Conservation (phyloP, 1,139 yeast genomes). For the Pichia sp. region DNA sequence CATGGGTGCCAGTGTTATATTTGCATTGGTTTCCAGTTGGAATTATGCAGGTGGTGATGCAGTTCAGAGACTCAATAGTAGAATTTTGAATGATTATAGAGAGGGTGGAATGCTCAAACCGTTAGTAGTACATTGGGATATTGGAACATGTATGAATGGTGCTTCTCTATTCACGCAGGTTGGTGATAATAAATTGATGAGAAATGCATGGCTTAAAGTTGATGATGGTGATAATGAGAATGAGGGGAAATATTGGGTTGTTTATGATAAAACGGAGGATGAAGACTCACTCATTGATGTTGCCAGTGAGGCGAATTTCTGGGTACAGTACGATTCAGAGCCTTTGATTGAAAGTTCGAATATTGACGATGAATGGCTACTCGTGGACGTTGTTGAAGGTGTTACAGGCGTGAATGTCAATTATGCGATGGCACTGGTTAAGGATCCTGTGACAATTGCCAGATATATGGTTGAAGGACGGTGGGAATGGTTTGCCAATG, state of each 20-base stretch:
- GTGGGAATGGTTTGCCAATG: slow-evolving; percentile 8
- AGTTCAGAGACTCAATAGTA: slow-evolving; percentile 43
- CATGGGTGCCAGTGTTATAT: slow-evolving; percentile 26
- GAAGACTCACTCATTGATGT: slow-evolving; percentile 22
- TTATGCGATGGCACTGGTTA: no score
- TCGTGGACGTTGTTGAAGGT: slow-evolving; percentile 30
- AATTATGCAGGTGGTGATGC: slow-evolving; percentile 94
- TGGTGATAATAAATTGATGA: slow-evolving; percentile 6
- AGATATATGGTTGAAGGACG: no score
- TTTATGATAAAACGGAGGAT: slow-evolving; percentile 72
- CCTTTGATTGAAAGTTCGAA: slow-evolving; percentile 16
- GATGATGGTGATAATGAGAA: slow-evolving; percentile 27
- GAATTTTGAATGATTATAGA: slow-evolving; percentile 22
- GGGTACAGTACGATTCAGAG: slow-evolving; percentile 43
- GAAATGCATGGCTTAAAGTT: slow-evolving; percentile 31
- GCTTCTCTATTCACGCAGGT: slow-evolving; percentile 52
- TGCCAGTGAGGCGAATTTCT: slow-evolving; percentile 39
- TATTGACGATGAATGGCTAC: slow-evolving; percentile 31
- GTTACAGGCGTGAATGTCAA: slow-evolving; percentile 6
- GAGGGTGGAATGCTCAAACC: slow-evolving; percentile 9
- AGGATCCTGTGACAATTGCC: no score
- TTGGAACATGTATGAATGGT: slow-evolving; percentile 85
- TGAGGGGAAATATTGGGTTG: slow-evolving; percentile 28
- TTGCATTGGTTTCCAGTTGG: slow-evolving; percentile 48
- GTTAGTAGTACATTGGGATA: slow-evolving; percentile 61